Evolutionary conservation across 148 eudicot genomes (phyloP).

Genomic region (Agrostemma githago): DNA sequence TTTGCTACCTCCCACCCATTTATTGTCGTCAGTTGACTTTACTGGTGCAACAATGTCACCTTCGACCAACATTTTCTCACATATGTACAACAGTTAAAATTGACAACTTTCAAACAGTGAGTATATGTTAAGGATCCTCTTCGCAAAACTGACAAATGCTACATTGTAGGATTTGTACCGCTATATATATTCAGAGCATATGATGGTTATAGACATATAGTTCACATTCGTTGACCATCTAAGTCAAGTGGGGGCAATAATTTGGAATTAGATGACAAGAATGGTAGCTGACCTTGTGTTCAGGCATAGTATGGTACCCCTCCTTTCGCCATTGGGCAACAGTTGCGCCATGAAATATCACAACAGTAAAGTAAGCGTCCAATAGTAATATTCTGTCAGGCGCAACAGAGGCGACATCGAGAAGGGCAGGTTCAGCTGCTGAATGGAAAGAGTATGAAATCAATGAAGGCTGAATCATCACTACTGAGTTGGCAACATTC

Average conservation of each 20-base stretch:
- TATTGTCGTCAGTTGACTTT: neutral
- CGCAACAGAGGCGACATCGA: slow-evolving; percentile 82
- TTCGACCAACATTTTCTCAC: neutral
- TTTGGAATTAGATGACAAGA: neutral
- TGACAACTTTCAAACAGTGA: neutral
- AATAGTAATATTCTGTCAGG: slow-evolving; percentile 77
- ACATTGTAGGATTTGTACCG: neutral
- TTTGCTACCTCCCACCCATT: neutral
- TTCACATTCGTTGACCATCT: neutral
- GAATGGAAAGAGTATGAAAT: slow-evolving; percentile 82
- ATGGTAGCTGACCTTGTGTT: slow-evolving; percentile 57
- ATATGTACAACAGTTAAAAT: neutral
- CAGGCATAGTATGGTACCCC: slow-evolving; percentile 81
- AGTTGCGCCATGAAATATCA: slow-evolving; percentile 87
- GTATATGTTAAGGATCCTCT: no score
- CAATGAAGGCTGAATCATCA: slow-evolving; percentile 96
- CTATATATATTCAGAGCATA: neutral
- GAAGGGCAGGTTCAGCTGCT: slow-evolving; percentile 79
- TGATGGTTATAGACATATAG: neutral
- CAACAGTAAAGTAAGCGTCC: slow-evolving; percentile 84
- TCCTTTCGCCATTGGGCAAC: slow-evolving; percentile 97
- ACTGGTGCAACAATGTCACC: neutral
- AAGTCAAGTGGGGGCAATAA: neutral
- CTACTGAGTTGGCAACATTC: slow-evolving; percentile 89
- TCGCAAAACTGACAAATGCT: neutral